These are phyloP conservation scores for Medicago lupulina DNA, from an alignment of 306 rosid species.

Conservation along the genomic window DNA sequence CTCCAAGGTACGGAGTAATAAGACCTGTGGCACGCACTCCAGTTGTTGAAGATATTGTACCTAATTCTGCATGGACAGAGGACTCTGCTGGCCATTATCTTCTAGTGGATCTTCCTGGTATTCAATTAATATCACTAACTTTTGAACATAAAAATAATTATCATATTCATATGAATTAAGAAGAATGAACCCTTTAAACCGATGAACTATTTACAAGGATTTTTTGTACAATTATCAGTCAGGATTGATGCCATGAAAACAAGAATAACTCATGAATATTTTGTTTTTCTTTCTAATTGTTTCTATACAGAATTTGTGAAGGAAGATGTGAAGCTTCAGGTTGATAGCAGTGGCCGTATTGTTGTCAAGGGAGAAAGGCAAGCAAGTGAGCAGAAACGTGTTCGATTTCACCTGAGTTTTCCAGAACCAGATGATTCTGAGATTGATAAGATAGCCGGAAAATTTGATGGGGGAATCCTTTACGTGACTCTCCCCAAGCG, in stretches of 20 bases:
- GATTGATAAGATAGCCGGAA: conserved; percentile 53
- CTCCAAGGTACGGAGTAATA: conserved; percentile 37
- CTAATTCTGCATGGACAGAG: conserved; percentile 66
- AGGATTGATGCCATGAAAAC: conserved; percentile 9
- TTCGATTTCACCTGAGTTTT: conserved; percentile 52
- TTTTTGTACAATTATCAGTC: background rate
- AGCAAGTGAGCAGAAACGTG: conserved; percentile 45
- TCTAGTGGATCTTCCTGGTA: conserved; percentile 81
- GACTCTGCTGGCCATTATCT: conserved; percentile 64
- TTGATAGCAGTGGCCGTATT: conserved; percentile 47
- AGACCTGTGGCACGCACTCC: conserved; percentile 27
- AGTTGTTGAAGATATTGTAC: conserved; percentile 50
- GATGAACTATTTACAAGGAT: background rate
- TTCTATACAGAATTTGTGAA: conserved; percentile 55
- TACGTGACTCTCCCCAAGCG: conserved; percentile 59
- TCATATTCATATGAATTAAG: conserved; percentile 11
- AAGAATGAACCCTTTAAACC: background rate
- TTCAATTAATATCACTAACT: background rate
- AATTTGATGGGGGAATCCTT: conserved; percentile 64
- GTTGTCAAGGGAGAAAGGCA: conserved; percentile 59
- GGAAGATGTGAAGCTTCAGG: conserved; percentile 63
- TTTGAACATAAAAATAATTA: background rate
- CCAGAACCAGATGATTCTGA: conserved; percentile 55
- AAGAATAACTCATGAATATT: background rate
- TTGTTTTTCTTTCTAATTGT: conserved; percentile 1